Conservation (phyloP, 352 stramenopile species). For the Globisporangium sylvaticum region DNA sequence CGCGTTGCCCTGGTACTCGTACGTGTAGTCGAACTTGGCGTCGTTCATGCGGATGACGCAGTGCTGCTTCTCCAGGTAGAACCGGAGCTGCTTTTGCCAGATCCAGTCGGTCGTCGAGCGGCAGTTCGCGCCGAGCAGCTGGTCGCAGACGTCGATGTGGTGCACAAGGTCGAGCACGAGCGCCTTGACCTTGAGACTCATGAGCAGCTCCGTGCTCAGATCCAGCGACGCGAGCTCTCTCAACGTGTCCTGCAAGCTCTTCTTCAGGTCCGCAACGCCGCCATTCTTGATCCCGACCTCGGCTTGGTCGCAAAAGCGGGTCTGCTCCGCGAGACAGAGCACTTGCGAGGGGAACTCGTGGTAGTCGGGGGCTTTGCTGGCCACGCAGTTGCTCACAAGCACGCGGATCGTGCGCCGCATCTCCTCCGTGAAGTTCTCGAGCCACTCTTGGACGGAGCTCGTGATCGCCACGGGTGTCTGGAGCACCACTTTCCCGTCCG, state of each 20-base stretch:
- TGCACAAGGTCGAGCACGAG: slow-evolving; percentile 95
- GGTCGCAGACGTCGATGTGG: slow-evolving; percentile 92
- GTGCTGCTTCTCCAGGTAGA: slow-evolving; percentile 78
- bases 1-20: slow-evolving; percentile 94
- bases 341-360: slow-evolving; percentile 89
- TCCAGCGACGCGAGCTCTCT: slow-evolving; percentile 80
- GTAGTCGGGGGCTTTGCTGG: slow-evolving; percentile 78
- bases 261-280: slow-evolving; percentile 59
- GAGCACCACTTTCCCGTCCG: slow-evolving; percentile 81
- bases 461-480: slow-evolving; percentile 83
- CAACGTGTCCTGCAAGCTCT: slow-evolving; percentile 60
- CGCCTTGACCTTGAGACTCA: slow-evolving; percentile 93
- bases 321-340: slow-evolving; percentile 89
- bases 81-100: slow-evolving; percentile 94
- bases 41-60: slow-evolving; percentile 73
- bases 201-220: slow-evolving; percentile 79
- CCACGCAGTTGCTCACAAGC: slow-evolving; percentile 75
- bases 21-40: slow-evolving; percentile 90
- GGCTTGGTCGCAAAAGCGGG: slow-evolving; percentile 89
- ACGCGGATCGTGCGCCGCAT: slow-evolving; percentile 89
- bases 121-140: slow-evolving; percentile 68
- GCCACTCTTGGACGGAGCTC: slow-evolving; percentile 91
- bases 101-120: slow-evolving; percentile 71
- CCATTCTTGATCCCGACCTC: slow-evolving; percentile 86
- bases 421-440: slow-evolving; percentile 88